Conservation (phyloP, 345 rosid genomes). For the Linum usitatissimum region DNA sequence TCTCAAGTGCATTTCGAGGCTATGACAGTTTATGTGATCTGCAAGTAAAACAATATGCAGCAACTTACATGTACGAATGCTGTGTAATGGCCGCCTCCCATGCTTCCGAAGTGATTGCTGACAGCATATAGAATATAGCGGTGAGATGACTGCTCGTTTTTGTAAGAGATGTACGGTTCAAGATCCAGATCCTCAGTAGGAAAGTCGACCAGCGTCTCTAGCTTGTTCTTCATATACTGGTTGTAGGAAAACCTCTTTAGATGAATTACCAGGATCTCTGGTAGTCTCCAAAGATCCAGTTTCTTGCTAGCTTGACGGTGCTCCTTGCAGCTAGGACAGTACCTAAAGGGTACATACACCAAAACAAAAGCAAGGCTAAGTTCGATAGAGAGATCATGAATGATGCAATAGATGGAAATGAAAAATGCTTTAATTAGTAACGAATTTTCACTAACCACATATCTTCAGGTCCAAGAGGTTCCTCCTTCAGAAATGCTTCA, state of each 20-base stretch:
- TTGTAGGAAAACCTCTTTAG: constrained; percentile 90
- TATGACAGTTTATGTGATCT: too few species aligned
- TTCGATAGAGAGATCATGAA: too few species aligned
- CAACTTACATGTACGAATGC: constrained; percentile 93
- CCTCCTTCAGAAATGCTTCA: constrained; percentile 91
- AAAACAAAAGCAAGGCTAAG: neutral
- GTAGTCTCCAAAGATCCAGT: constrained; percentile 94
- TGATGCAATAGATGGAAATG: constrained; percentile 9
- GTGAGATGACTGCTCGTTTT: constrained; percentile 37
- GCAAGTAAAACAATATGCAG: neutral
- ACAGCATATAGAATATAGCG: constrained; percentile 85
- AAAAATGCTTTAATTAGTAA: constrained; percentile 4
- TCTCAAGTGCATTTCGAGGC: too few species aligned
- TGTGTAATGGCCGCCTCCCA: constrained; percentile 99
- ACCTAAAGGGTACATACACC: constrained; percentile 39
- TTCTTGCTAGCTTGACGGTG: constrained; percentile 88
- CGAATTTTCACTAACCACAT: constrained; percentile 71
- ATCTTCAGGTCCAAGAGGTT: constrained; percentile 99
- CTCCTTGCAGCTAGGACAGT: constrained; percentile 83
- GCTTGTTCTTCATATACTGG: constrained; percentile 75
- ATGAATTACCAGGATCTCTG: constrained; percentile 89
- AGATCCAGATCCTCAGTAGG: constrained; percentile 85
- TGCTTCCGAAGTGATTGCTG: constrained; percentile 92
- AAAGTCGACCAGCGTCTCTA: constrained; percentile 86
- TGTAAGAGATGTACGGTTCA: constrained; percentile 53